These are phyloP conservation scores for Phoma herbarum DNA, from an alignment of 2,329 filamentous ascomycete genomes.

Conservation along the genomic window DNA sequence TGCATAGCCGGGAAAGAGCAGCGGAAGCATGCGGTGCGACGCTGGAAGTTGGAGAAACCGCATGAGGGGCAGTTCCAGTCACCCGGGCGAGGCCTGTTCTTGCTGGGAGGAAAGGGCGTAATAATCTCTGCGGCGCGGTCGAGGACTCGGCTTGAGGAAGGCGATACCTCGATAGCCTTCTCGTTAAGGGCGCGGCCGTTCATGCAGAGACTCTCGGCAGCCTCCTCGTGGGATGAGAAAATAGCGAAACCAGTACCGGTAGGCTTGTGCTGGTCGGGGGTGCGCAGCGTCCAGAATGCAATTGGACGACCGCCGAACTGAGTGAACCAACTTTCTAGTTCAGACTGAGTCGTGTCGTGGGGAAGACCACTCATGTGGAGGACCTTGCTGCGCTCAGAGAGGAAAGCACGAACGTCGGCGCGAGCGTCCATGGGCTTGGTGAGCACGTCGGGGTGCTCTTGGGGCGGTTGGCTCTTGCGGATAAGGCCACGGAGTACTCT, in stretches of 20 bases:
- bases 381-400: constrained; percentile 96
- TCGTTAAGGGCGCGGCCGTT: constrained; percentile 97
- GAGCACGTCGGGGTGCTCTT: constrained; percentile 93
- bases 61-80: constrained; percentile 99
- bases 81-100: constrained; percentile 95
- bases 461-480: constrained; percentile 91
- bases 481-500: constrained; percentile 92
- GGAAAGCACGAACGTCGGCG: constrained; percentile 93
- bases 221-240: constrained; percentile 83
- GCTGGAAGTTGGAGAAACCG: constrained; percentile 99
- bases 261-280: constrained; percentile 99
- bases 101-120: constrained; percentile 96
- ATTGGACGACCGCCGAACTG: constrained; percentile 98
- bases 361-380: constrained; percentile 97
- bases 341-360: constrained; percentile 97
- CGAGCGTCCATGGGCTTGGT: constrained; percentile 96
- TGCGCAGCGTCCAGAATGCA: constrained; percentile 98
- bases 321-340: constrained; percentile 99
- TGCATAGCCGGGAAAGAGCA: constrained; percentile 98
- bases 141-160: constrained; percentile 94
- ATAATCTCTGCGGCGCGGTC: constrained; percentile 96
- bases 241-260: constrained; percentile 98
- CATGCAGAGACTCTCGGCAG: constrained; percentile 98
- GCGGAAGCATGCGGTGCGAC: constrained; percentile 96
- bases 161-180: constrained; percentile 98